Percentiles rank a stretch among this genome's conserved stretches.
phyloP scores from a whole-genome alignment of 1,284 basidiomycete genomes.

The Heterobasidion irregulare region DNA sequence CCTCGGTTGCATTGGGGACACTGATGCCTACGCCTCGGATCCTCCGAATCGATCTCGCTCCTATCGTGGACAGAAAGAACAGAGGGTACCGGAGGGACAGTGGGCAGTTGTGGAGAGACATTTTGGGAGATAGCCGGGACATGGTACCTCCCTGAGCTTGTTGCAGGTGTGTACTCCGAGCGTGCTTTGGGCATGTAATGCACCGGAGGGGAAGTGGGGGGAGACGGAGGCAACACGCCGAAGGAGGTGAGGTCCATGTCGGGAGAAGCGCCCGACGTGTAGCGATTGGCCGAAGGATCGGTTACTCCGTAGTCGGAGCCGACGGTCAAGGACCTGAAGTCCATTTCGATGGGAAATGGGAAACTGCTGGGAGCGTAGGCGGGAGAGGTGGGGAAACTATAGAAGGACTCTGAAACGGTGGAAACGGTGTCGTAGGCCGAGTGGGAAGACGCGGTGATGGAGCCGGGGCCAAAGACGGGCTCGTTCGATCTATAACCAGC shows the following conservation, averaged over 20 bases:
- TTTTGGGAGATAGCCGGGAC: conserved; percentile 45
- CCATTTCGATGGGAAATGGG: conserved; percentile 17
- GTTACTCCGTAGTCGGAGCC: conserved; percentile 42
- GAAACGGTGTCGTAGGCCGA: conserved; percentile 28
- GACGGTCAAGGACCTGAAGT: conserved; percentile 24
- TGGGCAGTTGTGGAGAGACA: conserved; percentile 28
- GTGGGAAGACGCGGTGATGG: conserved; percentile 72
- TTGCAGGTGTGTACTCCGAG: conserved; percentile 38
- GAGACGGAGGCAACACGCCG: conserved; percentile 49
- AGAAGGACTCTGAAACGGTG: conserved; percentile 26
- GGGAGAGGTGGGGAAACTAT: conserved; percentile 13
- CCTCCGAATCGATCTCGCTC: conserved; percentile 33
- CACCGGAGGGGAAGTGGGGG: conserved; percentile 23
- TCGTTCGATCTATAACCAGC: conserved; percentile 53
- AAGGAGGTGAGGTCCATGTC: conserved; percentile 42
- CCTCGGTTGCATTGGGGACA: conserved; percentile 66
- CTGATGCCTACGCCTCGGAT: conserved; percentile 66
- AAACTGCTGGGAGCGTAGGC: conserved; percentile 14
- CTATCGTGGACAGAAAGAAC: conserved; percentile 25
- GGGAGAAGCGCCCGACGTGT: conserved; percentile 28
- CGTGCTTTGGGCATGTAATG: conserved; percentile 21
- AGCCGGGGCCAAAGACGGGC: conserved; percentile 53
- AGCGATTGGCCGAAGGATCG: conserved; percentile 24
- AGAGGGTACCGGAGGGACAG: conserved; percentile 30
- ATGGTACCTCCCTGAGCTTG: conserved; percentile 14